phyloP scores from a whole-genome alignment of 2,329 filamentous ascomycete genomes.

The Dactylellina cionopaga region DNA sequence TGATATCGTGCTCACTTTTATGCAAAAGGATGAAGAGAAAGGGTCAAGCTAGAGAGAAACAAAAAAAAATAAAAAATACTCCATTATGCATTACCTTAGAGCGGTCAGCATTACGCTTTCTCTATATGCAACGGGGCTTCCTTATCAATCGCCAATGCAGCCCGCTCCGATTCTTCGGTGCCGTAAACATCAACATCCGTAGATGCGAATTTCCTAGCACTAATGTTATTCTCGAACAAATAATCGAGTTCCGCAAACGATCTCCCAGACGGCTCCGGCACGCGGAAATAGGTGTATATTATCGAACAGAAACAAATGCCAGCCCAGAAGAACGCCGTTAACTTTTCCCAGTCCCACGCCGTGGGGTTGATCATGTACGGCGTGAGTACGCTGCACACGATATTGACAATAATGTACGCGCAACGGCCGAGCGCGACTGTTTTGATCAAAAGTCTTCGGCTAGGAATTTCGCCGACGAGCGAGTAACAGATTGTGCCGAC shows the following conservation, averaged over 20 bases:
- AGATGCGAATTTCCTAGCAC: constrained; percentile 76
- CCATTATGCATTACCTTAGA: too few species aligned
- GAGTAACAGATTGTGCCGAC: constrained; percentile 92
- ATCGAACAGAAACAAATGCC: constrained; percentile 83
- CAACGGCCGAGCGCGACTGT: constrained; percentile 87
- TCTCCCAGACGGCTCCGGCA: constrained; percentile 81
- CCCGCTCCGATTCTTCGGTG: constrained; percentile 57
- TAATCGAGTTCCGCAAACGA: constrained; percentile 88
- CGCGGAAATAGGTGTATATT: constrained; percentile 81
- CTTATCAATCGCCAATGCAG: constrained; percentile 36
- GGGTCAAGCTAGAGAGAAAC: not conserved
- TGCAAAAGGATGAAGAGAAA: too few species aligned
- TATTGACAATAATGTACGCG: constrained; percentile 81
- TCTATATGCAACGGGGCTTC: constrained; percentile 23
- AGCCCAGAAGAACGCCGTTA: constrained; percentile 60
- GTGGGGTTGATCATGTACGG: constrained; percentile 92
- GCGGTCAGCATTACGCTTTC: constrained; percentile 23
- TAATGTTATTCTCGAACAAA: constrained; percentile 78
- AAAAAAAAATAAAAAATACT: not conserved
- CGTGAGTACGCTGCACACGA: constrained; percentile 81
- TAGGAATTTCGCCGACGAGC: constrained; percentile 84
- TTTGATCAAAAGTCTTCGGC: constrained; percentile 85
- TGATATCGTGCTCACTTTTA: not conserved
- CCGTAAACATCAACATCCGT: constrained; percentile 69
- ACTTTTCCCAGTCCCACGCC: constrained; percentile 82